Percentiles rank a stretch among this genome's conserved stretches.
phyloP scores from a whole-genome alignment of 129 eudicot genomes.

The Pittosporum tobira region DNA sequence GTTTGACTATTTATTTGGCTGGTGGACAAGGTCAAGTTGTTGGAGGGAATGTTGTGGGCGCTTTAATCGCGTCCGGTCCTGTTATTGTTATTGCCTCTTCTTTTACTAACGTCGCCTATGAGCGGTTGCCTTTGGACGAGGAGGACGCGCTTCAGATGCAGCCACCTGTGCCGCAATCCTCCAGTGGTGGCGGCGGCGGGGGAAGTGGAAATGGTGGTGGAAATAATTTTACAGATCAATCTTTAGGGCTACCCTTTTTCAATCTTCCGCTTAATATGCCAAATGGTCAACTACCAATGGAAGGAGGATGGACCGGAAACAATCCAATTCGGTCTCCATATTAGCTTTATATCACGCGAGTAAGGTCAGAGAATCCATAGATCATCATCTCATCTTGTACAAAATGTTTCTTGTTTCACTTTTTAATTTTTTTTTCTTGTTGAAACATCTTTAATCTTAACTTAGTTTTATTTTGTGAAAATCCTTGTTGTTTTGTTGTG shows the following conservation, averaged over 20 bases:
- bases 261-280: slow-evolving; percentile 57
- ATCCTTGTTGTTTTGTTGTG: too few relatives aligned
- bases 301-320: slow-evolving; percentile 43
- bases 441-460: too few relatives aligned
- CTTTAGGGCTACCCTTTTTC: slow-evolving; percentile 63
- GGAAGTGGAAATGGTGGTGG: slow-evolving; percentile 22
- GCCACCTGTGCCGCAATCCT: slow-evolving; percentile 10
- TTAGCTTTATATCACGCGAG: not conserved
- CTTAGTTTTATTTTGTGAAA: too few relatives aligned
- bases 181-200: slow-evolving; percentile 18
- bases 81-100: slow-evolving; percentile 63
- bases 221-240: slow-evolving; percentile 42
- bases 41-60: slow-evolving; percentile 64
- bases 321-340: slow-evolving; percentile 30
- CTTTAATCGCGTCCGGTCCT: slow-evolving; percentile 63
- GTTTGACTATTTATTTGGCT: slow-evolving; percentile 55
- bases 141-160: slow-evolving; percentile 38
- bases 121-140: slow-evolving; percentile 63
- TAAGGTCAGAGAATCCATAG: not conserved
- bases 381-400: not conserved
- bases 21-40: slow-evolving; percentile 77
- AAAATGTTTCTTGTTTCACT: not conserved
- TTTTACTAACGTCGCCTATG: slow-evolving; percentile 76
- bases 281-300: slow-evolving; percentile 40
- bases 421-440: too few relatives aligned